Evolutionary conservation across 306 rosid species (phyloP).

Genomic region (Styphnolobium japonicum): DNA sequence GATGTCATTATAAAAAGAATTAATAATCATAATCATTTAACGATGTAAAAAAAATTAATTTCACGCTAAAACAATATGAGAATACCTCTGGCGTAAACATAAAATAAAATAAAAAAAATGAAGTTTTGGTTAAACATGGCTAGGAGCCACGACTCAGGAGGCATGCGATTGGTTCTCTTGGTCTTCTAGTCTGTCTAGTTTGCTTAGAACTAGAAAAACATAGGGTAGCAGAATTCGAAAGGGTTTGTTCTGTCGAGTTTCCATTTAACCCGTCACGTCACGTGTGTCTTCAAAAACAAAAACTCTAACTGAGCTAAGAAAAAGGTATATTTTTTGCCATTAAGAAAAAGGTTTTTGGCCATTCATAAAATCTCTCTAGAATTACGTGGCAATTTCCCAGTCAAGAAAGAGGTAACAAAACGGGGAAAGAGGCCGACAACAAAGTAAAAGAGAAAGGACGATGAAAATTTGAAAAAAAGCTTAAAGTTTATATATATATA

Average conservation of each 20-base stretch:
- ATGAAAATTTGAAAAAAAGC: not conserved
- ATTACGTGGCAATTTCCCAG: not conserved
- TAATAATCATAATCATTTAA: no score
- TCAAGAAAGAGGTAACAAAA: not conserved
- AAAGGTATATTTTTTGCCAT: no score
- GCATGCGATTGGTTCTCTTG: not conserved
- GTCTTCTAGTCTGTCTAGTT: not conserved
- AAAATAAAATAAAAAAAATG: no score
- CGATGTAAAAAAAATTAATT: no score
- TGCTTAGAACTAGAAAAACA: not conserved
- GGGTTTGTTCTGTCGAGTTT: not conserved
- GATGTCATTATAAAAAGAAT: no score
- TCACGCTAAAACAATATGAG: no score
- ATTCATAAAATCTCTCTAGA: not conserved
- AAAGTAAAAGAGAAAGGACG: not conserved
- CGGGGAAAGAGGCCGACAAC: not conserved
- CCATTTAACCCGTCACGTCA: not conserved
- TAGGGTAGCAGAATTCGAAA: not conserved
- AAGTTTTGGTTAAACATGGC: not conserved
- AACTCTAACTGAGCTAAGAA: not conserved
- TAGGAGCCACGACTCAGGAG: not conserved
- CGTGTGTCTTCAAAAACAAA: not conserved
- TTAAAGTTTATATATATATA: no score
- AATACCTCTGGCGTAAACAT: no score
- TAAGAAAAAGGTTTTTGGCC: not conserved